Percentiles rank a stretch among this genome's conserved stretches.
phyloP scores from a whole-genome alignment of 2,329 filamentous ascomycete genomes.

The Alternaria brassicicola region DNA sequence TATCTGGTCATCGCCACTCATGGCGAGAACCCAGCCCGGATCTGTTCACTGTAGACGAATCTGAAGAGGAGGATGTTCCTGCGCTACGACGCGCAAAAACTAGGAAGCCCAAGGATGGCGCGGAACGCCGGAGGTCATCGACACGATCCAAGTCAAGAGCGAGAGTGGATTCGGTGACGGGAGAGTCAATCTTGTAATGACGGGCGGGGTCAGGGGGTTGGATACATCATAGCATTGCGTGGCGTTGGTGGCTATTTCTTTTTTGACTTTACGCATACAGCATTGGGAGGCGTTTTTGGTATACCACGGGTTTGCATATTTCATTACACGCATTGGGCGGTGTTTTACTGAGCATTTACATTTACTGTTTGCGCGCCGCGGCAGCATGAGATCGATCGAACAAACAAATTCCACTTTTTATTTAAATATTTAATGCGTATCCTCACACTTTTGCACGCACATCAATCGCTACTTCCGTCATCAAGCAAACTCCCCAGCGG shows the following conservation, averaged over 20 bases:
- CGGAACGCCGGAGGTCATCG: slow-evolving; percentile 44
- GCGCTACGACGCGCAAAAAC: slow-evolving; percentile 34
- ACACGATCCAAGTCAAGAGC: slow-evolving; percentile 37
- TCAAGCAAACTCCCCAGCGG: neutral
- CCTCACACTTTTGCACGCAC: neutral
- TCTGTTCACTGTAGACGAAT: slow-evolving; percentile 52
- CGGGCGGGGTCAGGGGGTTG: slow-evolving; percentile 5
- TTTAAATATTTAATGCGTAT: slow-evolving; percentile 4
- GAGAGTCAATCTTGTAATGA: slow-evolving; percentile 40
- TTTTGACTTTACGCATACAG: slow-evolving; percentile 12
- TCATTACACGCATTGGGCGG: slow-evolving; percentile 34
- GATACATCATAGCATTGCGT: slow-evolving; percentile 23
- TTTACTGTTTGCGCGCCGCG: slow-evolving; percentile 8
- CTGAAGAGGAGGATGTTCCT: slow-evolving; percentile 44
- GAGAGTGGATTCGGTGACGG: slow-evolving; percentile 30
- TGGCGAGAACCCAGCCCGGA: slow-evolving; percentile 52
- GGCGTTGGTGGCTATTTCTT: slow-evolving; percentile 30
- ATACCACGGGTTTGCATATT: slow-evolving; percentile 16
- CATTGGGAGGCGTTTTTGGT: slow-evolving; percentile 29
- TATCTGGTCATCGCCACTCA: slow-evolving; percentile 50
- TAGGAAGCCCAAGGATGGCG: slow-evolving; percentile 45
- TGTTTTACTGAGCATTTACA: slow-evolving; percentile 39
- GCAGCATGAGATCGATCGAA: slow-evolving; percentile 14
- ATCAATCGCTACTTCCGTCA: slow-evolving; percentile 1
- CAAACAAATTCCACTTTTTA: slow-evolving; percentile 7